Evolutionary conservation across 768 basidiomycete species (phyloP), one percentile per base, ranked within the genome.

Genomic region (Boletus barrowsii): DNA sequence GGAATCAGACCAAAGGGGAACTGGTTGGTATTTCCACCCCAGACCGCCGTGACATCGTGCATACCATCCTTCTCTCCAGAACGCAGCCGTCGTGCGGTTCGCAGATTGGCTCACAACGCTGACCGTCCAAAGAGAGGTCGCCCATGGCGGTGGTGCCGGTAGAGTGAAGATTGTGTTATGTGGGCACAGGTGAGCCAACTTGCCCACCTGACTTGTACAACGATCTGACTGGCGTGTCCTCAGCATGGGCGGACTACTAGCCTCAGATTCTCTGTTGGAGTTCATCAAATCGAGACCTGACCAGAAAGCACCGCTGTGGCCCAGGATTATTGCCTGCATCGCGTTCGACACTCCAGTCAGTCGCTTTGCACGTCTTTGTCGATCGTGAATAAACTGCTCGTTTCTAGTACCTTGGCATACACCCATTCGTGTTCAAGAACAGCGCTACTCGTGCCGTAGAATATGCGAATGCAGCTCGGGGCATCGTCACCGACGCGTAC

Each of bases 181-280:
- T 66, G 93, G 93, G 5, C 94, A 97, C 66, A 92, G 90, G 90
- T 85, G 54, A 42, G 76, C 61, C 41, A 9, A 20, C 13, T 26
- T 29, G 29, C 41, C 29, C 29, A 7, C 22, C 5, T 41, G 7
- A 29, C 17, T 36, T 10, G 42, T 35, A 20, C 29, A 8, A 6
- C 29, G n/a, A n/a, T 39, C 54, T 51, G 22, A 55, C 26, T 33
- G 39, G 33, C 4, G 30, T 46, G n/a, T 53, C 46, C 42, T 15
- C 62, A 95, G 94, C 66, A 97, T 97, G 94, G 94, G 94, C 20
- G 94, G 94, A 3, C 73, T 97, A 20, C 78, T 98, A 3, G 87
- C 87, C 26, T 91, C 94, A 3, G 95, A 98, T 62, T 82, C 89
- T 5, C 71, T 93, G 30, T 70, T 87, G 26, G 88, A 86, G 64